Base-by-base conservation (phyloP, 2,329 filamentous ascomycete species). In the Hymenoscyphus fraxineus region DNA sequence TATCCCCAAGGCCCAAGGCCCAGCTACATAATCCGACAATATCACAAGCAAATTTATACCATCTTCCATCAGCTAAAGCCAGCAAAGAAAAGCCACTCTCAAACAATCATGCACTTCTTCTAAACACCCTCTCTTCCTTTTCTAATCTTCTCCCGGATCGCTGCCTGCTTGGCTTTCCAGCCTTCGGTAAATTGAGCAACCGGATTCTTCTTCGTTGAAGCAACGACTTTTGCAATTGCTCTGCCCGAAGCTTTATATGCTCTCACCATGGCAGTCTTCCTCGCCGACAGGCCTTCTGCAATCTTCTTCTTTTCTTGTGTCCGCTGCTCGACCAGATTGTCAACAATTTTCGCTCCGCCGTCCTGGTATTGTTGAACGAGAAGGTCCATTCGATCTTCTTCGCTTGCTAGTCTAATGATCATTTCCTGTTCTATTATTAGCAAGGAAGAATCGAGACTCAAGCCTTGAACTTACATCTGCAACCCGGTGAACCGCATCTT, bases 311-410 rank as follows among this genome's bases (percentile, higher is more conserved):
- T 71, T 54, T 71, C 62, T 12, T 63, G 27, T 27, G 41, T 63
- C 47, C 70, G 68, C 59, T 68, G 67, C 27, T 65, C 12, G n/a
- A 47, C 58, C 1, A 72, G 47, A 6, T 62, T 64, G 9, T 71
- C 59, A 1, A 74, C 61, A 15, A 74, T 66, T 58, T 69, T 71
- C 1, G 39, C 62, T 6, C 72, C 73, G 32, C 73, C 73, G 27
- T 71, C 66, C 35, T 68, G 55, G 60, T 75, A 76, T 58, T 75
- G 70, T 6, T 67, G 58, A 5, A 72, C 68, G 15, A 75, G 59
- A 15, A 73, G 65, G 6, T 60, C 68, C 62, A 75, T 71, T 7
- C 63, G 66, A 61, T 74, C 71, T 61, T 76, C 73, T 63, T 74
- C 70, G 6, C 68, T 59, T 3, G 67, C 57, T 12, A 76, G 62